Conservation (phyloP, 2,329 filamentous ascomycete genomes). For the Sordariomycetes sp. region DNA sequence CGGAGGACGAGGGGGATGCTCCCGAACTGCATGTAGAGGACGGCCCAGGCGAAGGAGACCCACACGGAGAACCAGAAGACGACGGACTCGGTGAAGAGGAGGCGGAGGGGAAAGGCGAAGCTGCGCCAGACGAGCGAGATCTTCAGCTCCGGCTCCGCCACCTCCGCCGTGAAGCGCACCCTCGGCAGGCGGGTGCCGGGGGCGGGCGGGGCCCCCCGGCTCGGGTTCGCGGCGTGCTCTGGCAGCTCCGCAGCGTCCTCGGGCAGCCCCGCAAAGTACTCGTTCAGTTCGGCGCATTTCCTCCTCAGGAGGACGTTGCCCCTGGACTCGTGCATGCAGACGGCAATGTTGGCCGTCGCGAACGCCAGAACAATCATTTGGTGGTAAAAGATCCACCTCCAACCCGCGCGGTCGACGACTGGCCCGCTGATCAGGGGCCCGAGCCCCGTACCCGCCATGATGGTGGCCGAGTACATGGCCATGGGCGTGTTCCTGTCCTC, state of each 20-base stretch:
- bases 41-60: slow-evolving; percentile 58
- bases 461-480: slow-evolving; percentile 49
- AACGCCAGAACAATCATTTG: slow-evolving; percentile 45
- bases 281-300: slow-evolving; percentile 45
- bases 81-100: slow-evolving; percentile 45
- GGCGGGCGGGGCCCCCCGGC: not conserved
- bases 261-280: slow-evolving; percentile 31
- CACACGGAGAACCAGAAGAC: slow-evolving; percentile 57
- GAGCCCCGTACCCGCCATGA: slow-evolving; percentile 48
- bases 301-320: slow-evolving; percentile 50
- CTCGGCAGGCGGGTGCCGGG: not conserved
- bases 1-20: slow-evolving; percentile 53
- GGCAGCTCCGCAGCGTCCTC: not conserved
- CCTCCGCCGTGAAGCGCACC: not conserved
- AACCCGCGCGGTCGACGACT: slow-evolving; percentile 41
- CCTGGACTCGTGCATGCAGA: slow-evolving; percentile 56
- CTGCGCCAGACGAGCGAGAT: slow-evolving; percentile 13
- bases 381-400: slow-evolving; percentile 57
- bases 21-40: slow-evolving; percentile 49
- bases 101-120: slow-evolving; percentile 18
- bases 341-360: slow-evolving; percentile 38
- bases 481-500: slow-evolving; percentile 55
- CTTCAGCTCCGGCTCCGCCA: slow-evolving; percentile 10
- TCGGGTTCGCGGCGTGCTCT: not conserved
- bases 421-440: slow-evolving; percentile 47